A percentile compares a stretch with the other conserved stretches of the same genome.
Conservation (phyloP, 108 stramenopile species). For the Pseudonitzschia multiseries region DNA sequence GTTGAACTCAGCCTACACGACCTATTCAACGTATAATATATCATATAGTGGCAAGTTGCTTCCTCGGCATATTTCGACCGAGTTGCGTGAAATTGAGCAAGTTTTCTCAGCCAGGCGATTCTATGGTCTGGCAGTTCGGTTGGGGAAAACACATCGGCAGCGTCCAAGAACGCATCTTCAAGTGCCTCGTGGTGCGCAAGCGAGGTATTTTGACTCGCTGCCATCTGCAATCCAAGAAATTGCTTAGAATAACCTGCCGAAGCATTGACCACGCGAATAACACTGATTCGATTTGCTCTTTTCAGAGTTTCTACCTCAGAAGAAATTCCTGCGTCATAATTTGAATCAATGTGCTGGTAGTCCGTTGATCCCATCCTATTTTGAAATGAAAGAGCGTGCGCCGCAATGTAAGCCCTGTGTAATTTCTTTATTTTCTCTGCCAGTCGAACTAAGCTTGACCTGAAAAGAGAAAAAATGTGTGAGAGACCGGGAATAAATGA, state of each 20-base stretch:
- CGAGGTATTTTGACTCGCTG: conserved; percentile 37
- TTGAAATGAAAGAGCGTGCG: conserved; percentile 74
- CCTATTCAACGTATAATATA: conserved; percentile 70
- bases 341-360: conserved; percentile 19
- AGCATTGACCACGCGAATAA: conserved; percentile 77
- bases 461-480: conserved; percentile 1
- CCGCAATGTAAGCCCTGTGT: conserved; percentile 82
- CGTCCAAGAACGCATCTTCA: conserved; percentile 83
- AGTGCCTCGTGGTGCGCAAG: conserved; percentile 83
- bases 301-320: conserved; percentile 49
- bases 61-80: conserved; percentile 81
- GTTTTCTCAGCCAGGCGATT: conserved; percentile 78
- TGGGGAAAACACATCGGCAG: conserved; percentile 86
- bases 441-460: conserved; percentile 53
- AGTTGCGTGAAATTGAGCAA: conserved; percentile 82
- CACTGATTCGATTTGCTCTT: conserved; percentile 66
- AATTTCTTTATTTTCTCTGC: conserved; percentile 84
- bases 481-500: background rate
- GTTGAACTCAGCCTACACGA: conserved; percentile 72
- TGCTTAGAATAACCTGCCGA: conserved; percentile 79
- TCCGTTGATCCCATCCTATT: conserved; percentile 27
- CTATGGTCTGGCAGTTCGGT: conserved; percentile 85
- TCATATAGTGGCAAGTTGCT: conserved; percentile 81
- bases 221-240: conserved; percentile 76
- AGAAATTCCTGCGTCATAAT: conserved; percentile 1